Conservation (phyloP, 257 asterid species). For the Misopates orontium region DNA sequence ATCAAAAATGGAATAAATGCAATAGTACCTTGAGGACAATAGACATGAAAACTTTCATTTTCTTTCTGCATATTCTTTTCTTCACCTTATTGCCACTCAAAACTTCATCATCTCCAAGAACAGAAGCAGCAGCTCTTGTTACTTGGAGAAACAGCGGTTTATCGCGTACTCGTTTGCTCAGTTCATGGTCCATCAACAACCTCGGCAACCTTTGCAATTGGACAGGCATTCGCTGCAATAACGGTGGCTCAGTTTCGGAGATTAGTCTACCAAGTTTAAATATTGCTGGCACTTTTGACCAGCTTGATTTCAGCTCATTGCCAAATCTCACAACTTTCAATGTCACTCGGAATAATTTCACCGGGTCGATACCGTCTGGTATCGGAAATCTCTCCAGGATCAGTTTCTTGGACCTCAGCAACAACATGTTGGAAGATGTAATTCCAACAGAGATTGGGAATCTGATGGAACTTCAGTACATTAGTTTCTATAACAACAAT, state of each 20-base stretch:
- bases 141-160: constrained; percentile 53
- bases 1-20: not conserved
- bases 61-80: constrained; percentile 32
- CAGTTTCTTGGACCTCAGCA: constrained; percentile 65
- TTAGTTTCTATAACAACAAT: constrained; percentile 56
- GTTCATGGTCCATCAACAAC: constrained; percentile 60
- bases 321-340: constrained; percentile 42
- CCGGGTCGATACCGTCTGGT: constrained; percentile 61
- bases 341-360: constrained; percentile 46
- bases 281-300: constrained; percentile 46
- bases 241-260: constrained; percentile 39
- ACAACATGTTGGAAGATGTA: constrained; percentile 39
- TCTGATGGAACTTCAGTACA: constrained; percentile 44
- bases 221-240: constrained; percentile 58
- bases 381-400: constrained; percentile 56
- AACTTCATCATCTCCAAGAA: constrained; percentile 42
- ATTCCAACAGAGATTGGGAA: constrained; percentile 68
- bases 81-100: constrained; percentile 31
- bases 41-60: constrained; percentile 39
- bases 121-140: constrained; percentile 63
- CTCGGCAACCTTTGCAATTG: constrained; percentile 58
- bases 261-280: constrained; percentile 40
- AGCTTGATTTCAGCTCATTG: constrained; percentile 47
- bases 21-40: constrained; percentile 7
- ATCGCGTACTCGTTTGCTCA: constrained; percentile 36